A percentile compares a stretch with the other conserved stretches of the same genome.
Conservation (phyloP, 352 stramenopile genomes). For the Pelagophyceae sp. region DNA sequence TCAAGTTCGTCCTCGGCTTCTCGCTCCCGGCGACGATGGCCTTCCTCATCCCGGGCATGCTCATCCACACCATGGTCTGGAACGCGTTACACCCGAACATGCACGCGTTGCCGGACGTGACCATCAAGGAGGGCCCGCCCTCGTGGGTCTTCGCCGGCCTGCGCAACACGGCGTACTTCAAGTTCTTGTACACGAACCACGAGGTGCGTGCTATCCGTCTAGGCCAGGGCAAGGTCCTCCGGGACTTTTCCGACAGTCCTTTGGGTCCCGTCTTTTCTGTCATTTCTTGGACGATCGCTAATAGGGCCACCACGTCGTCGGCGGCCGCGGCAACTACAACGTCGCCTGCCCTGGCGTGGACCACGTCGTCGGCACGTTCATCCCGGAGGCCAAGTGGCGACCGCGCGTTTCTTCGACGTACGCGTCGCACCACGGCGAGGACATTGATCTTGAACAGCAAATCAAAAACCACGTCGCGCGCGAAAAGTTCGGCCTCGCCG, state of each 20-base stretch:
- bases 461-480: constrained; percentile 20
- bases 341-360: constrained; percentile 10
- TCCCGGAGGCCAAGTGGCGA: neutral
- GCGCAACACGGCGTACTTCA: neutral
- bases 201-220: too few species aligned
- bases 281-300: too few species aligned
- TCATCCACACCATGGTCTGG: neutral
- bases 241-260: too few species aligned
- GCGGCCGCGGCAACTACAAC: constrained; percentile 21
- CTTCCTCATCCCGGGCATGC: constrained; percentile 1
- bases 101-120: constrained; percentile 11
- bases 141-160: neutral
- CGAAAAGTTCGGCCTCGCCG: neutral
- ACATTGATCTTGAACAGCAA: neutral
- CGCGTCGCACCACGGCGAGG: constrained; percentile 7
- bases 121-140: neutral
- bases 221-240: too few species aligned
- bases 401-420: neutral
- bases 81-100: constrained; percentile 20
- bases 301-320: constrained; percentile 21
- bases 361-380: constrained; percentile 9
- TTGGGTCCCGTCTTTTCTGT: too few species aligned
- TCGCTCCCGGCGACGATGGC: neutral
- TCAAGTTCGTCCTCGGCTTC: neutral
- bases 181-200: constrained; percentile 12